Base-by-base conservation (phyloP, 2,329 filamentous ascomycete genomes). In the Venturia effusa region DNA sequence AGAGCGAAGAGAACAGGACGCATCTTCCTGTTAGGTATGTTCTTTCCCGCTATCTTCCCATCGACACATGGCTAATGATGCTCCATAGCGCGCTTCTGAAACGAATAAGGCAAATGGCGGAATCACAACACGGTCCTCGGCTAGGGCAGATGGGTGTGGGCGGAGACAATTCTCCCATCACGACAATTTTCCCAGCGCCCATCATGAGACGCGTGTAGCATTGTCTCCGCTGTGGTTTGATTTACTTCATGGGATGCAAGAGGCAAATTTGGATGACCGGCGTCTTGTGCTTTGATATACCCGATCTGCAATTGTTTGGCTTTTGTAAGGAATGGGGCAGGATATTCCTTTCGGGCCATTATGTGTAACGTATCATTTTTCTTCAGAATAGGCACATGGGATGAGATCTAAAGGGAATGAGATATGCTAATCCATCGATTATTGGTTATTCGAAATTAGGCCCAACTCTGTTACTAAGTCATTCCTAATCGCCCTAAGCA, bases 81-180 rank as follows among this genome's bases (percentile, higher is more conserved):
- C 11, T 59, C 1, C 8, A 24, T 40, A 76, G 75, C 64, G 74
- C 78, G 64, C 68, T 81, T 51, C 77, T 80, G 70, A 78, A 79
- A 66, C 74, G 72, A 48, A 79, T 81, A 34, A 73, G 77, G 19
- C 75, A 76, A 41, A 72, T 77, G 72, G 72, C 73, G 19, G 75
- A 75, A 48, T 67, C 67, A 7, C 68, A 68, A 48, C 68, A 71
- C 39, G 61, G 61, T 15, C 40, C 41, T 13, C 39, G 61, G 19
- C 24, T 48, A 27, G 45, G 41, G 37, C 40, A 41, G 27, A 51
- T 60, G 34, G 40, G 34, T 4, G 32, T 27, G 34, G n/a, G 37
- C 22, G 59, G 40, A 60, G 37, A 40, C 17, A 43, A 30, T 43
- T 17, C 34, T 27, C 59, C 59, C 3, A 43, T 60, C 1, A 43